These are phyloP conservation scores for Capsaspora owczarzaki DNA, from an alignment of 78 protist genomes.

Conservation along the genomic window DNA sequence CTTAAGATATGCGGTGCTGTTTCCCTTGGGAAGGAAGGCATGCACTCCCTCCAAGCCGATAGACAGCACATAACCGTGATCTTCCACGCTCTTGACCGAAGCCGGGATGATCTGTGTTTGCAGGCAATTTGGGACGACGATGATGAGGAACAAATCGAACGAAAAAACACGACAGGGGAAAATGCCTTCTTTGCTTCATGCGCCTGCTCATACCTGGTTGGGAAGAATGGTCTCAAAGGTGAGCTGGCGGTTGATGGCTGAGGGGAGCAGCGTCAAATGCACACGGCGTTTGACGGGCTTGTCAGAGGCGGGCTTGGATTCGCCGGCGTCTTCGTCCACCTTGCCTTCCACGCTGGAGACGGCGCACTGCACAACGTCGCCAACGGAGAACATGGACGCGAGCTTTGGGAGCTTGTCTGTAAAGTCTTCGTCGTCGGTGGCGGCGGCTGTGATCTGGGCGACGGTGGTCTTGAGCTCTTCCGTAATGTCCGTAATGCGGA, in stretches of 20 bases:
- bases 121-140: no score
- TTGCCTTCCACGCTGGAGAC: not conserved
- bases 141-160: no score
- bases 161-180: no score
- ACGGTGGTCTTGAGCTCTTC: not conserved
- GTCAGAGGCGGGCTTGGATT: no score
- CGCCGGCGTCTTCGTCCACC: no score
- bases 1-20: no score
- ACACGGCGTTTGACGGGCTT: no score
- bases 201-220: no score
- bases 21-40: conserved; percentile 12
- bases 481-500: conserved; percentile 4
- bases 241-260: no score
- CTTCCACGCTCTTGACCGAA: conserved; percentile 4
- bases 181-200: no score
- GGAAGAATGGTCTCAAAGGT: no score
- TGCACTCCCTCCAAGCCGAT: not conserved
- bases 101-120: not conserved
- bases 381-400: not conserved
- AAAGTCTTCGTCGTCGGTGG: not conserved
- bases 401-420: not conserved
- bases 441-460: not conserved
- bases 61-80: conserved; percentile 2
- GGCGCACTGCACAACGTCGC: not conserved
- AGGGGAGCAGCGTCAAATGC: no score